Evolutionary conservation across 116 monocot genomes (phyloP).

Genomic region (Dioscorea cayenensis): DNA sequence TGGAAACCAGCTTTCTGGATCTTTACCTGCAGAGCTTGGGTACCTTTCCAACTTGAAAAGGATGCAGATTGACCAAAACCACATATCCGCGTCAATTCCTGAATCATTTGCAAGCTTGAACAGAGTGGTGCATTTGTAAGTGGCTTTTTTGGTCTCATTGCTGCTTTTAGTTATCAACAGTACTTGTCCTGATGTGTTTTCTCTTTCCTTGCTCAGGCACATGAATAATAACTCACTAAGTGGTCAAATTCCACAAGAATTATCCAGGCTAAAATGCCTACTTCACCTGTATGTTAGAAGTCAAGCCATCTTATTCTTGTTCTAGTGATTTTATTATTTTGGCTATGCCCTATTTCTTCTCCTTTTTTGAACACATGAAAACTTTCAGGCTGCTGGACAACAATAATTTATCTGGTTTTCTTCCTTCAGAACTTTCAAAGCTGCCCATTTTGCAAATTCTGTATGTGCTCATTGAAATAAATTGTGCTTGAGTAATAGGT

Average conservation of each 20-base stretch:
- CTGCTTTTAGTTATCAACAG: not conserved
- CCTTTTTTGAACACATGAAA: too few relatives aligned
- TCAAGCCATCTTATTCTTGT: not conserved
- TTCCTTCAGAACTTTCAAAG: conserved; percentile 58
- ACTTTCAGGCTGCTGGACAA: conserved; percentile 80
- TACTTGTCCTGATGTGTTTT: conserved; percentile 7
- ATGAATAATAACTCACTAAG: conserved; percentile 97
- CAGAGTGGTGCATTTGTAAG: conserved; percentile 88
- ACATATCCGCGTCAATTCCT: conserved; percentile 83
- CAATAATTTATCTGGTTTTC: conserved; percentile 74
- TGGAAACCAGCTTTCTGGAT: conserved; percentile 77
- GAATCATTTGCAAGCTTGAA: conserved; percentile 78
- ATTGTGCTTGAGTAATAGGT: too few relatives aligned
- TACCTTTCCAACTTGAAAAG: conserved; percentile 65
- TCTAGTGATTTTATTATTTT: not conserved
- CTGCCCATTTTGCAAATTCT: conserved; percentile 58
- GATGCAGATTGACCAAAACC: conserved; percentile 94
- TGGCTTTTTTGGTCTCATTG: conserved; percentile 8
- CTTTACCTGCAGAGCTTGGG: conserved; percentile 86
- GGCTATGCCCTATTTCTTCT: not conserved
- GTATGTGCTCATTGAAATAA: conserved; percentile 27
- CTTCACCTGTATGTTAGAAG: conserved; percentile 69
- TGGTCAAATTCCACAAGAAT: conserved; percentile 71
- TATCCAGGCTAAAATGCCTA: conserved; percentile 51
- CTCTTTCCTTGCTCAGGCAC: conserved; percentile 39